These are phyloP conservation scores for Ajuga chamaepitys DNA, from an alignment of 257 asterid genomes.

Conservation along the genomic window DNA sequence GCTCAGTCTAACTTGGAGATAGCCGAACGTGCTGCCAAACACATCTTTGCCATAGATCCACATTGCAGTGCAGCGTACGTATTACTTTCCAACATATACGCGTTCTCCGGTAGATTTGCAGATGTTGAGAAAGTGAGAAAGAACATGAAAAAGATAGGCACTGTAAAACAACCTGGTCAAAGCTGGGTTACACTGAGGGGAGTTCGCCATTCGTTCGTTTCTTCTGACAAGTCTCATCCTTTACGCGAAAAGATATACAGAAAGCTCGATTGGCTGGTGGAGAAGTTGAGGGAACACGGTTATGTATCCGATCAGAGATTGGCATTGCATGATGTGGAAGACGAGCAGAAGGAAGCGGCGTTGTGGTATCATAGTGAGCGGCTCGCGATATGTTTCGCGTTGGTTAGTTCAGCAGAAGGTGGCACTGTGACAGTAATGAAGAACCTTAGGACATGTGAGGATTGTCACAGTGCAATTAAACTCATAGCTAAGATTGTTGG, in stretches of 20 bases:
- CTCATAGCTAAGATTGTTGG: conserved; percentile 30
- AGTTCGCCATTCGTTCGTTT: conserved; percentile 28
- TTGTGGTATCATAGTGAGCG: conserved; percentile 49
- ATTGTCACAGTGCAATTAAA: conserved; percentile 52
- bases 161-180: conserved; percentile 49
- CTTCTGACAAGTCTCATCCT: conserved; percentile 39
- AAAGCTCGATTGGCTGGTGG: conserved; percentile 35
- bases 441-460: conserved; percentile 48
- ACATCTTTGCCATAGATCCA: conserved; percentile 43
- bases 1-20: conserved; percentile 37
- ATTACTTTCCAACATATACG: conserved; percentile 64
- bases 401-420: conserved; percentile 26
- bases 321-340: conserved; percentile 51
- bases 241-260: conserved; percentile 24
- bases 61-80: conserved; percentile 54
- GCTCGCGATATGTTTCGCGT: conserved; percentile 43
- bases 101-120: conserved; percentile 53
- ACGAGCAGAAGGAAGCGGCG: conserved; percentile 38
- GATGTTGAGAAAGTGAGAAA: conserved; percentile 65
- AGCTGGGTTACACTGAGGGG: conserved; percentile 62
- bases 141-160: conserved; percentile 42
- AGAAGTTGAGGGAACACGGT: conserved; percentile 35
- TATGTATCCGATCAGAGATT: conserved; percentile 32
- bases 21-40: conserved; percentile 62
- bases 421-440: conserved; percentile 43